Conservation (phyloP, 2,329 filamentous ascomycete species). For the Fusarium palustre region DNA sequence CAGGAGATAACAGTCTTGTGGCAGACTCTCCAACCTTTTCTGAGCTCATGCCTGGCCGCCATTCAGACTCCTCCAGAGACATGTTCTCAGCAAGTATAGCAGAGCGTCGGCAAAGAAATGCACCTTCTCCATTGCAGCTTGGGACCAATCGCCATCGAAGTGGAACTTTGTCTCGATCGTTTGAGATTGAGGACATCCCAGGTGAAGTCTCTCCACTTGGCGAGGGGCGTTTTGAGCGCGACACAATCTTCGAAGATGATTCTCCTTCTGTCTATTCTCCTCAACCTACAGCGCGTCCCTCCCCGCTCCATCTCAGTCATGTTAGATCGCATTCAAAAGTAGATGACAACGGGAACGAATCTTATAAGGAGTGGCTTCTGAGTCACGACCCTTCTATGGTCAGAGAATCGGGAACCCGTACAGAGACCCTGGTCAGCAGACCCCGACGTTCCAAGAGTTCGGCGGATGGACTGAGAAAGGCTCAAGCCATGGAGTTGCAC, state of each 20-base stretch:
- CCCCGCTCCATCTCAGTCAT: slow-evolving; percentile 40
- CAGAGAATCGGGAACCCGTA: slow-evolving; percentile 27
- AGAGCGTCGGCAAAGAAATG: slow-evolving; percentile 47
- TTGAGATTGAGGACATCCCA: slow-evolving; percentile 39
- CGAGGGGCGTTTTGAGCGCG: slow-evolving; percentile 21
- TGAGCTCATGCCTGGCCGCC: slow-evolving; percentile 48
- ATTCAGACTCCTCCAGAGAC: slow-evolving; percentile 30
- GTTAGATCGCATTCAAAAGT: slow-evolving; percentile 36
- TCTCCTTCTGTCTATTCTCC: slow-evolving; percentile 45
- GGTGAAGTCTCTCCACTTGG: slow-evolving; percentile 48
- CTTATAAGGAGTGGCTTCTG: slow-evolving; percentile 47
- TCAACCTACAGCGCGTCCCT: slow-evolving; percentile 30
- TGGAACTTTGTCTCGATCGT: slow-evolving; percentile 13
- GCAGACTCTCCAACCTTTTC: slow-evolving; percentile 48
- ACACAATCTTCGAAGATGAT: slow-evolving; percentile 29
- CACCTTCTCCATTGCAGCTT: slow-evolving; percentile 47
- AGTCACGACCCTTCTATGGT: slow-evolving; percentile 36
- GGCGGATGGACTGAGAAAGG: slow-evolving; percentile 40
- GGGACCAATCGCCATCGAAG: slow-evolving; percentile 14
- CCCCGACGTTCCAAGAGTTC: slow-evolving; percentile 49
- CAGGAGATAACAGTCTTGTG: slow-evolving; percentile 16
- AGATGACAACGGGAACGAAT: slow-evolving; percentile 38
- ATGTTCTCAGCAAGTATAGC: slow-evolving; percentile 43
- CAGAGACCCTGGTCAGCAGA: slow-evolving; percentile 34
- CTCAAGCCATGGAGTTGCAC: slow-evolving; percentile 18